These are phyloP conservation scores for Corymbia calophylla DNA, from an alignment of 441 rosid species.

Conservation along the genomic window DNA sequence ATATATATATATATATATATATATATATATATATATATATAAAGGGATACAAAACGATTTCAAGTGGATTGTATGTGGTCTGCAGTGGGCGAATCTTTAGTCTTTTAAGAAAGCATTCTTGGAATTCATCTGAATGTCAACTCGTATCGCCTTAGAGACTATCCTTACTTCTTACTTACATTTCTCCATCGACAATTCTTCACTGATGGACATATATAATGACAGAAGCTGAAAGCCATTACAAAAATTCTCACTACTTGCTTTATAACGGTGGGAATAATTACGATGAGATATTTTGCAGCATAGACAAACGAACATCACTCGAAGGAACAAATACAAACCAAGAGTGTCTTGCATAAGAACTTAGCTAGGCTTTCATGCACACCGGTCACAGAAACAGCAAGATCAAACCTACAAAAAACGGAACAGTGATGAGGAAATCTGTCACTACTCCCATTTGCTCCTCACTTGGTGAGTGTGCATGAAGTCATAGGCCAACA, in stretches of 20 bases:
- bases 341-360: not conserved
- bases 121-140: not conserved
- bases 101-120: not conserved
- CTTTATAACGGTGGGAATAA: not conserved
- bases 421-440: not conserved
- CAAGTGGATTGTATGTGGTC: not conserved
- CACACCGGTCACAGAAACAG: not conserved
- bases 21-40: no score
- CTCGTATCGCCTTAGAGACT: not conserved
- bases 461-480: not conserved
- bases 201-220: not conserved
- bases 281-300: not conserved
- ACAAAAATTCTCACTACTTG: not conserved
- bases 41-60: not conserved
- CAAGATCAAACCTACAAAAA: not conserved
- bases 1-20: rapidly evolving
- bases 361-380: not conserved
- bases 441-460: not conserved
- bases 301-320: not conserved
- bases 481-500: not conserved
- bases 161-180: not conserved
- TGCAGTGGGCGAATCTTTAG: not conserved
- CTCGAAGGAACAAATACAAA: not conserved
- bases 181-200: not conserved
- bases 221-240: not conserved